phyloP scores from a whole-genome alignment of 2,329 filamentous ascomycete species.

The Lachnellula willkommii region DNA sequence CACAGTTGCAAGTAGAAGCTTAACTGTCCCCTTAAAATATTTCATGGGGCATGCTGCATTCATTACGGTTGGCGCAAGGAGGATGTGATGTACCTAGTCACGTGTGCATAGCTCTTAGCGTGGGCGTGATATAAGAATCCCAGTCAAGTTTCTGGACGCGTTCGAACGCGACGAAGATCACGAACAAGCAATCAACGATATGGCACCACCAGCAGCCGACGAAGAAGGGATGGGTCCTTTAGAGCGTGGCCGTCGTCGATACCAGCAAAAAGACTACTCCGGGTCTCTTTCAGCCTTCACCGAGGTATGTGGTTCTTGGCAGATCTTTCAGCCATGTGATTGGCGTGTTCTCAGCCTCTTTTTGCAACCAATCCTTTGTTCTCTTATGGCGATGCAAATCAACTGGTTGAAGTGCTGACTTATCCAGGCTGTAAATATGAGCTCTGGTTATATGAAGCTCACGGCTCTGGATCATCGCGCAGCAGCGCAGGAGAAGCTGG shows the following conservation, averaged over 20 bases:
- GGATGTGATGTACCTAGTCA: not conserved
- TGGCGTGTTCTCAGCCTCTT: not conserved
- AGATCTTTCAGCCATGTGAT: not conserved
- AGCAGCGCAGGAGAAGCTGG: slow-evolving; percentile 31
- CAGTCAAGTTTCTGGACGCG: not conserved
- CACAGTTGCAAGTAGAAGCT: no score
- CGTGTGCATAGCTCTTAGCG: not conserved
- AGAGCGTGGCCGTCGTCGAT: slow-evolving; percentile 26
- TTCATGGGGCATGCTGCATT: not conserved
- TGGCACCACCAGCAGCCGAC: slow-evolving; percentile 6
- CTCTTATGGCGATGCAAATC: no score
- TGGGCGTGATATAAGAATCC: not conserved
- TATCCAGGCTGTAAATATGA: slow-evolving; percentile 23
- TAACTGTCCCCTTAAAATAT: no score
- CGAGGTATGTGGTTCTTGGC: slow-evolving; percentile 4
- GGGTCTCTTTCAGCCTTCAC: slow-evolving; percentile 14
- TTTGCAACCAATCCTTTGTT: not conserved
- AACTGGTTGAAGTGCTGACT: not conserved
- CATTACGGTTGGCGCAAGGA: not conserved
- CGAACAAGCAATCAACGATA: not conserved
- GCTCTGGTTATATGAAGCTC: slow-evolving; percentile 23
- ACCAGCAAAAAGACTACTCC: slow-evolving; percentile 26
- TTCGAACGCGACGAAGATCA: not conserved
- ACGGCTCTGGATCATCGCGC: slow-evolving; percentile 32
- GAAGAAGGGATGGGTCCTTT: slow-evolving; percentile 25